phyloP scores from a whole-genome alignment of 345 rosid species.

The Gossypioides kirkii region DNA sequence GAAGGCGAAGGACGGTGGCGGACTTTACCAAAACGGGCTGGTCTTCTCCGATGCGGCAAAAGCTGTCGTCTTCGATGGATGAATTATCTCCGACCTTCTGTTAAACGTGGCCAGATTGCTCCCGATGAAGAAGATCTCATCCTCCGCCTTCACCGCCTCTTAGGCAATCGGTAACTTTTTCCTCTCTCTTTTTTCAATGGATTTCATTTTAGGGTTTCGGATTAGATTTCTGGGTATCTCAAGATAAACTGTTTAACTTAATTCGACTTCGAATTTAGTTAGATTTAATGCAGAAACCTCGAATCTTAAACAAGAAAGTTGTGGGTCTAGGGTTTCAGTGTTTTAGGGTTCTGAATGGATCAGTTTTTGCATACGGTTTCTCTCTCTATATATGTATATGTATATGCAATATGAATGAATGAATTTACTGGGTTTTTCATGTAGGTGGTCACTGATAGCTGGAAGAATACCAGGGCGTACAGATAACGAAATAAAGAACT shows the following conservation, averaged over 20 bases:
- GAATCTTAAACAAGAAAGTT: too few relatives aligned
- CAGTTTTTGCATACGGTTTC: too few relatives aligned
- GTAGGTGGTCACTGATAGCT: background rate
- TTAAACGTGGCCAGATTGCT: background rate
- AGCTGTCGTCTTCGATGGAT: background rate
- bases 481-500: constrained; percentile 87
- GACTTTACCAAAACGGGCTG: background rate
- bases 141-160: background rate
- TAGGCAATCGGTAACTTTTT: background rate
- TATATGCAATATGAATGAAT: background rate
- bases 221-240: too few relatives aligned
- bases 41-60: background rate
- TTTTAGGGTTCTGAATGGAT: too few relatives aligned
- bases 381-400: too few relatives aligned
- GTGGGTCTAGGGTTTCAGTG: background rate
- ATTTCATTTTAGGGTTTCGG: too few relatives aligned
- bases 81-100: background rate
- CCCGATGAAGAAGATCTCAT: background rate
- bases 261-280: too few relatives aligned
- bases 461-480: constrained; percentile 67
- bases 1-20: background rate
- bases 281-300: too few relatives aligned
- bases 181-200: too few relatives aligned
- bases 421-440: background rate
- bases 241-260: too few relatives aligned